Percentiles rank a stretch among this genome's conserved stretches.
Conservation (phyloP, 2,329 filamentous ascomycete species). For the Conoideocrella luteorostrata region DNA sequence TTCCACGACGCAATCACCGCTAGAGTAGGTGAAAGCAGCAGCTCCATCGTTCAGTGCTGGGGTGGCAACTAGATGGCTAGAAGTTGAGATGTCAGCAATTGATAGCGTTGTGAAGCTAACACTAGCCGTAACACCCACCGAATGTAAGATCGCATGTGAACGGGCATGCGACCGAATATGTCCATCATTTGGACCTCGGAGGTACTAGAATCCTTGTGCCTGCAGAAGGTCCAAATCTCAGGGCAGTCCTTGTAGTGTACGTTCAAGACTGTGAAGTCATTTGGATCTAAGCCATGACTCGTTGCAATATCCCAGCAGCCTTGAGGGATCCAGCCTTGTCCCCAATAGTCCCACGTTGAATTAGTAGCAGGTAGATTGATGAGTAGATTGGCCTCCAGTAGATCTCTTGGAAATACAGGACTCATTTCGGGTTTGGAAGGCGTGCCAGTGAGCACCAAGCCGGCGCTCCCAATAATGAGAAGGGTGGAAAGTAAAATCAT, state of each 20-base stretch:
- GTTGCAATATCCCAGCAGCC: constrained; percentile 13
- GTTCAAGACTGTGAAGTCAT: constrained; percentile 20
- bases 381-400: constrained; percentile 8
- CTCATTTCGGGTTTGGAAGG: too few relatives aligned
- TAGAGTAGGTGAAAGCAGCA: not conserved
- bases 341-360: constrained; percentile 16
- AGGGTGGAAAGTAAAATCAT: too few relatives aligned
- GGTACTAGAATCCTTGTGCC: constrained; percentile 19
- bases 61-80: too few relatives aligned
- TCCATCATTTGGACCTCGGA: constrained; percentile 18
- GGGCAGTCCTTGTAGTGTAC: constrained; percentile 21
- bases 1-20: too few relatives aligned
- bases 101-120: too few relatives aligned
- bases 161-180: constrained; percentile 22
- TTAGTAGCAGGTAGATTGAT: constrained; percentile 8
- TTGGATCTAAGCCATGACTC: constrained; percentile 11
- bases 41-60: not conserved
- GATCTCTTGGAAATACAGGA: too few relatives aligned
- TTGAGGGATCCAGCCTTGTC: constrained; percentile 13
- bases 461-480: too few relatives aligned
- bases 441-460: too few relatives aligned
- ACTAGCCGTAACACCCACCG: too few relatives aligned
- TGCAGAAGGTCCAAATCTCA: constrained; percentile 23
- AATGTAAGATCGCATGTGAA: constrained; percentile 21
- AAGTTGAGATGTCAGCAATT: not conserved